These are phyloP conservation scores for Vachellia pachyceras DNA, from an alignment of 306 rosid species.

Conservation along the genomic window DNA sequence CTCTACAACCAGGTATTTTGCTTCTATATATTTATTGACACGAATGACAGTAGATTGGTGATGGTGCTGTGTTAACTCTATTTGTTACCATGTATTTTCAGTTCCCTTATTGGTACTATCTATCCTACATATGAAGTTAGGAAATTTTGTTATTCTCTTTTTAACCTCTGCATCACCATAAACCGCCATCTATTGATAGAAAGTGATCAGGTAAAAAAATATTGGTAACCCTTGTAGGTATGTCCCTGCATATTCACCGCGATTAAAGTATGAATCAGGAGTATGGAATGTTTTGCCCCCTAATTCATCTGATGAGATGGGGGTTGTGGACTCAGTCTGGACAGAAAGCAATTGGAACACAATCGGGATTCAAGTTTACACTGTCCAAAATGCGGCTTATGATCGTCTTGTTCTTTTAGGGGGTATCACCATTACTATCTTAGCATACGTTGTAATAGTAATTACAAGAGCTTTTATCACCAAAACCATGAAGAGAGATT, in stretches of 20 bases:
- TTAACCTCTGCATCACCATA: neutral
- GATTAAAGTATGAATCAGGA: constrained; percentile 72
- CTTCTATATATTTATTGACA: constrained; percentile 19
- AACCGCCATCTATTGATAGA: neutral
- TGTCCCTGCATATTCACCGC: constrained; percentile 93
- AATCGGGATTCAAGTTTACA: constrained; percentile 74
- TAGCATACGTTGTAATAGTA: constrained; percentile 69
- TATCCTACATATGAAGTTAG: neutral
- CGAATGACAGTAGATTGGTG: neutral
- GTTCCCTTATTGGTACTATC: constrained; percentile 10
- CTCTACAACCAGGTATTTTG: constrained; percentile 88
- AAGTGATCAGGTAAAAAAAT: neutral
- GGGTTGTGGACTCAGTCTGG: constrained; percentile 80
- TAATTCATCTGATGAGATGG: constrained; percentile 78
- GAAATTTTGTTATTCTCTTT: neutral
- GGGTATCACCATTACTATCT: constrained; percentile 67
- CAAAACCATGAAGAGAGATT: constrained; percentile 80
- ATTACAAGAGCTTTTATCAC: constrained; percentile 55
- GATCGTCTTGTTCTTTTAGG: constrained; percentile 72
- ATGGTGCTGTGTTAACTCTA: constrained; percentile 4
- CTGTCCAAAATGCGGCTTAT: constrained; percentile 59
- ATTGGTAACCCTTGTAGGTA: constrained; percentile 58
- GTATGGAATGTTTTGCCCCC: constrained; percentile 77
- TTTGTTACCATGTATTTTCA: neutral
- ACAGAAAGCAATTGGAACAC: constrained; percentile 95